These are phyloP conservation scores for Asterella californica DNA, from an alignment of 225 moss, liverwort and hornwort genomes.

Conservation along the genomic window DNA sequence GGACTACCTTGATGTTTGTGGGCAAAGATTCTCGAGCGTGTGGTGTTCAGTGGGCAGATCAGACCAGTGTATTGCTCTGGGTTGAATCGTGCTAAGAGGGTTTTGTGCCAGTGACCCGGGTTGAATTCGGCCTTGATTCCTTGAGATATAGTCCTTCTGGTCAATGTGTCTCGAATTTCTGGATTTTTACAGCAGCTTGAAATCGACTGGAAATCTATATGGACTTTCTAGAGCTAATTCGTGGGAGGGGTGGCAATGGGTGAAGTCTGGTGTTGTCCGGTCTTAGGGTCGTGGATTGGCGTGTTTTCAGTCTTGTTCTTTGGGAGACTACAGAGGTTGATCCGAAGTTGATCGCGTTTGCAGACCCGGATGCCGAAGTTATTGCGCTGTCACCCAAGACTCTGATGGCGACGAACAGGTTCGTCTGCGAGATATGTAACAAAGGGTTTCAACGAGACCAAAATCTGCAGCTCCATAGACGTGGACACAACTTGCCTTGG, in stretches of 20 bases:
- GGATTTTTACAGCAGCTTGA: not conserved
- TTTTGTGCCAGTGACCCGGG: not conserved
- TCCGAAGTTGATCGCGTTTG: not conserved
- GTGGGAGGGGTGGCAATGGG: too few relatives aligned
- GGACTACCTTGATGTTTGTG: not conserved
- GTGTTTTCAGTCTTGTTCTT: not conserved
- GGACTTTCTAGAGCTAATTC: too few relatives aligned
- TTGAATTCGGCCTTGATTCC: not conserved
- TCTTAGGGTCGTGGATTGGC: not conserved
- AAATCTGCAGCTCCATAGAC: slow-evolving; percentile 96
- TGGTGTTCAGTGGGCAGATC: not conserved
- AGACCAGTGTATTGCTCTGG: not conserved
- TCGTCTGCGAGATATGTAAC: slow-evolving; percentile 99
- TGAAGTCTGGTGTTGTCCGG: not conserved
- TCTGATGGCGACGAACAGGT: slow-evolving; percentile 99
- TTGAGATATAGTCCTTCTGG: not conserved
- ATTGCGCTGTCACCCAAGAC: slow-evolving; percentile 98
- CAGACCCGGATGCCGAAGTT: slow-evolving; percentile 95
- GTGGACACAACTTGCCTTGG: slow-evolving; percentile 99
- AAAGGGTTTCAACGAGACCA: slow-evolving; percentile 99
- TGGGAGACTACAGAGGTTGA: too few relatives aligned
- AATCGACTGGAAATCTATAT: not conserved
- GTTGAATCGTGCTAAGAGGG: not conserved
- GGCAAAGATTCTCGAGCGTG: not conserved
- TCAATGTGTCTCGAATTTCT: not conserved